Percentiles rank a stretch among this genome's conserved stretches.
phyloP scores from a whole-genome alignment of 495 filamentous ascomycete genomes.

The Bombardia bombarda region DNA sequence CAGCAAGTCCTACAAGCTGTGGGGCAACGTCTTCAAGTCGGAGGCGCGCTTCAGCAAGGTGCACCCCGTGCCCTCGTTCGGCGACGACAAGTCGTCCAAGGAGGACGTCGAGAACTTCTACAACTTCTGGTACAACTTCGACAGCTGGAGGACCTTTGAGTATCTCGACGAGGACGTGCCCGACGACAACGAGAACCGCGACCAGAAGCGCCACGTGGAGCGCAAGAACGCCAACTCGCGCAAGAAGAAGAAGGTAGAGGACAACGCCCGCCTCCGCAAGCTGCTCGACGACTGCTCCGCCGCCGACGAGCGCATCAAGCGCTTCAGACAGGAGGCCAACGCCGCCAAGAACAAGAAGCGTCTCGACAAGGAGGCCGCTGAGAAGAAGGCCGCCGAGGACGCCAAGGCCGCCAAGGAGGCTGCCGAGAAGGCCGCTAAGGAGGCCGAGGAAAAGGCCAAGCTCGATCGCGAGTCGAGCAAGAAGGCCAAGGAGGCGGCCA shows the following conservation, averaged over 20 bases:
- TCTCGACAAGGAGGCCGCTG: constrained; percentile 83
- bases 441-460: constrained; percentile 95
- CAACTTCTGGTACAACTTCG: constrained; percentile 99
- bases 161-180: constrained; percentile 98
- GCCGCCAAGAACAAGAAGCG: constrained; percentile 91
- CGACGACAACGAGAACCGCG: constrained; percentile 96
- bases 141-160: constrained; percentile 95
- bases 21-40: constrained; percentile 76
- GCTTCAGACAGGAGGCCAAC: constrained; percentile 82
- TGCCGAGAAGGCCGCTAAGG: constrained; percentile 84
- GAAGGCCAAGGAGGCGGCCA: constrained; percentile 96
- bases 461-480: constrained; percentile 81
- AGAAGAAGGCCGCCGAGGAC: constrained; percentile 73
- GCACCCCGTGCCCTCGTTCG: constrained; percentile 78
- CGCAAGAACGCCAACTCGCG: constrained; percentile 96
- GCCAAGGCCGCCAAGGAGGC: constrained; percentile 70
- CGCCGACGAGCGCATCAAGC: constrained; percentile 91
- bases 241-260: constrained; percentile 98
- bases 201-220: constrained; percentile 97
- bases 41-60: constrained; percentile 88
- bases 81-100: constrained; percentile 76
- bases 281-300: constrained; percentile 78
- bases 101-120: constrained; percentile 92
- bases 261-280: constrained; percentile 79
- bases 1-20: constrained; percentile 91